phyloP scores from a whole-genome alignment of 257 asterid species.

The Thymus quinquecostatus region DNA sequence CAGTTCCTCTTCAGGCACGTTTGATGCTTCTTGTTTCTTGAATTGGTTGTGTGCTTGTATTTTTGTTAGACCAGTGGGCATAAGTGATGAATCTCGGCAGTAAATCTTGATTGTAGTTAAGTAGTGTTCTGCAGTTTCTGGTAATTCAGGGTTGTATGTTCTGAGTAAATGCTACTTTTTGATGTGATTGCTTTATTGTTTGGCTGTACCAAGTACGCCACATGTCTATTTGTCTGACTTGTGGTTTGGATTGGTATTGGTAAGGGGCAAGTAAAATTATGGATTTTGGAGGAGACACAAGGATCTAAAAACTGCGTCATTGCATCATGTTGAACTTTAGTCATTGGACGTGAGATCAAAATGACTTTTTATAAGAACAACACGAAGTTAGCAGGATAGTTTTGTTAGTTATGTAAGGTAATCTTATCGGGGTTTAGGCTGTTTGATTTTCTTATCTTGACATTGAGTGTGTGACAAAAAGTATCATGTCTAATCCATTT shows the following conservation, averaged over 20 bases:
- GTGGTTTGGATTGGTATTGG: constrained; percentile 13
- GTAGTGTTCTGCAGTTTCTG: neutral
- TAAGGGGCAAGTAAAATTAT: too few relatives aligned
- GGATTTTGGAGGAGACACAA: neutral
- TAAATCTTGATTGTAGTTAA: constrained; percentile 4
- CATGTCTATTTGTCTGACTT: constrained; percentile 8
- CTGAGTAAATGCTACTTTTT: constrained; percentile 18
- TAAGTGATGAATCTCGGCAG: constrained; percentile 8
- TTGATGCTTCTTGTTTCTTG: constrained; percentile 17
- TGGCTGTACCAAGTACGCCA: constrained; percentile 4
- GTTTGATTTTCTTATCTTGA: constrained; percentile 21
- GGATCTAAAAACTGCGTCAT: neutral
- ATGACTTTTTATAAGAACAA: constrained; percentile 15
- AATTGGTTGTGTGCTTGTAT: constrained; percentile 8
- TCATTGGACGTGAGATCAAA: constrained; percentile 10
- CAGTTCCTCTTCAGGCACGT: constrained; percentile 92
- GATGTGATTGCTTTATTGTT: neutral
- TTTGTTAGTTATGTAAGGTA: neutral
- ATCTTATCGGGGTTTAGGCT: constrained; percentile 16
- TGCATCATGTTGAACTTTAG: neutral
- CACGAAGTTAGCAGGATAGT: constrained; percentile 12
- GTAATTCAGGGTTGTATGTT: constrained; percentile 14
- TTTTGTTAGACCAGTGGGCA: constrained; percentile 15
- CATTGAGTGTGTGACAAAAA: constrained; percentile 6
- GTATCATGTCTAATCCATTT: constrained; percentile 22